phyloP scores from a whole-genome alignment of 345 rosid genomes.

The Salix exigua region DNA sequence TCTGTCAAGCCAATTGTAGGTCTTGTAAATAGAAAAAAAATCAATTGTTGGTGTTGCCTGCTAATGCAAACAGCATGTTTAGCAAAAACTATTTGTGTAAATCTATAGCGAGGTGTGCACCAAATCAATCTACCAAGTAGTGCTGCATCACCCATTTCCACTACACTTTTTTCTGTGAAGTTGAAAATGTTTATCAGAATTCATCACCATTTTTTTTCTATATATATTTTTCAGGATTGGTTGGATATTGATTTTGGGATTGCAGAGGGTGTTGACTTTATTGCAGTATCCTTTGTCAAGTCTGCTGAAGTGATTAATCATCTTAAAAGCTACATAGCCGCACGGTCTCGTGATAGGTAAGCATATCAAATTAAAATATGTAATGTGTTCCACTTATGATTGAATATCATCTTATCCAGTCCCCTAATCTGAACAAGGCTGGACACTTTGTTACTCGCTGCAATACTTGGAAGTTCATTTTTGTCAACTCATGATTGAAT shows the following conservation, averaged over 20 bases:
- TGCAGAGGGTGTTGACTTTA: slow-evolving; percentile 94
- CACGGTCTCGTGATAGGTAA: slow-evolving; percentile 74
- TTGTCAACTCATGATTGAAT: not conserved
- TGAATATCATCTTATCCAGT: not conserved
- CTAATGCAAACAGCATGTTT: not conserved
- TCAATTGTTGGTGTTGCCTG: not conserved
- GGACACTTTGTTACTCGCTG: not conserved
- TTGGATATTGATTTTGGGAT: slow-evolving; percentile 97
- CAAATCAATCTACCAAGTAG: not conserved
- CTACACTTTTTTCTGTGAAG: not conserved
- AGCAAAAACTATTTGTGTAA: not conserved
- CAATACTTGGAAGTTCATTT: not conserved
- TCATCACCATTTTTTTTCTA: slow-evolving; percentile 16
- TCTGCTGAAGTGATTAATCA: slow-evolving; percentile 97
- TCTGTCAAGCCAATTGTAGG: not conserved
- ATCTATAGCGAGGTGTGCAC: not conserved
- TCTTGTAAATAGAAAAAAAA: not conserved
- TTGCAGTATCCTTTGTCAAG: slow-evolving; percentile 96
- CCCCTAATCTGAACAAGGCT: not conserved
- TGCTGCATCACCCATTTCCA: slow-evolving; percentile 2
- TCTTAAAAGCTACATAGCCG: slow-evolving; percentile 94
- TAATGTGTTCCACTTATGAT: not conserved
- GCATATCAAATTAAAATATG: slow-evolving; percentile 8
- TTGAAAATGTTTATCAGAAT: not conserved
- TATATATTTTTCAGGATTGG: slow-evolving; percentile 71